A percentile compares a stretch with the other conserved stretches of the same genome.
These are phyloP conservation scores for Pholiota conissans DNA, from an alignment of 768 basidiomycete genomes.

Conservation along the genomic window DNA sequence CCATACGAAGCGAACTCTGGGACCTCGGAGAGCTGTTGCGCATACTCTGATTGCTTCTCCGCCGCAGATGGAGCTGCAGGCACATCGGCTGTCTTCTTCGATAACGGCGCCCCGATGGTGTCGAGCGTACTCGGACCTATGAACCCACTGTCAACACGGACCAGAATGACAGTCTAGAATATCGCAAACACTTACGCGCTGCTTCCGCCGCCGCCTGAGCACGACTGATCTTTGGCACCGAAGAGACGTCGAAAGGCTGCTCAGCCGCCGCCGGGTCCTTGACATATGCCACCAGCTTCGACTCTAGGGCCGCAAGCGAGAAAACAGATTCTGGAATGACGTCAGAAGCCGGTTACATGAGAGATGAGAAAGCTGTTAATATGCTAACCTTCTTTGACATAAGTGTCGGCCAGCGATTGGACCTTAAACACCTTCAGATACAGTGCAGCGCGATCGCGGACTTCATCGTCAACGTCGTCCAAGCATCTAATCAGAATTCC, in stretches of 20 bases:
- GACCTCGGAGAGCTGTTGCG: slow-evolving; percentile 80
- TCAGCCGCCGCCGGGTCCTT: slow-evolving; percentile 71
- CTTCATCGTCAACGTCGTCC: slow-evolving; percentile 98
- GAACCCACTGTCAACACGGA: slow-evolving; percentile 7
- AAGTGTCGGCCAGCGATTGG: slow-evolving; percentile 76
- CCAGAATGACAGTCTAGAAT: not conserved
- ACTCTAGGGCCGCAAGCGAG: slow-evolving; percentile 86
- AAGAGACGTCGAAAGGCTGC: slow-evolving; percentile 81
- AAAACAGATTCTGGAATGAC: slow-evolving; percentile 79
- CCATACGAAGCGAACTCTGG: slow-evolving; percentile 88
- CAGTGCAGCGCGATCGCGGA: slow-evolving; percentile 94
- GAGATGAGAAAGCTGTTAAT: not conserved
- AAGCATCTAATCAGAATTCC: slow-evolving; percentile 62
- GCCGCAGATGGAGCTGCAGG: slow-evolving; percentile 81
- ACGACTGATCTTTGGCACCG: slow-evolving; percentile 93
- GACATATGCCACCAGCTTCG: slow-evolving; percentile 92
- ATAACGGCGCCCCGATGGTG: slow-evolving; percentile 71
- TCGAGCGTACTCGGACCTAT: slow-evolving; percentile 85
- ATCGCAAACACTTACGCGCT: slow-evolving; percentile 59
- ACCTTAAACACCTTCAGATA: slow-evolving; percentile 86
- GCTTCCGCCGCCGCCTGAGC: slow-evolving; percentile 88
- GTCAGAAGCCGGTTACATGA: slow-evolving; percentile 4
- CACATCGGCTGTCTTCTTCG: slow-evolving; percentile 55
- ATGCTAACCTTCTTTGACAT: slow-evolving; percentile 84
- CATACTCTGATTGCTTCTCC: slow-evolving; percentile 87